Conservation (phyloP, 2,329 filamentous ascomycete genomes). For the Colletotrichum viniferum region DNA sequence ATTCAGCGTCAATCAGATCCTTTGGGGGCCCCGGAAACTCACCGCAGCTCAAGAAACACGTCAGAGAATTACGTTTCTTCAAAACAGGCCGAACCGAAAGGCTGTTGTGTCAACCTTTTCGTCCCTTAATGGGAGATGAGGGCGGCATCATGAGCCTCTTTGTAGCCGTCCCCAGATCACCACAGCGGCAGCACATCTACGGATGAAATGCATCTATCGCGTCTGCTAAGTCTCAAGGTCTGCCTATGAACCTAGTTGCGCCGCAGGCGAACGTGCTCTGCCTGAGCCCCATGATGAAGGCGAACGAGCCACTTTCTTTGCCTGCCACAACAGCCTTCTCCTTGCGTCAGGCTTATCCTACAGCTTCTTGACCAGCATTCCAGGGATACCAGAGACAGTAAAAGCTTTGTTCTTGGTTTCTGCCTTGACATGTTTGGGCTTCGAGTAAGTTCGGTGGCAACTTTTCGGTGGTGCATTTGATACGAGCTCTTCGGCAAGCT, state of each 20-base stretch:
- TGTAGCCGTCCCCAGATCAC: not conserved
- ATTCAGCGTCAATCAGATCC: not conserved
- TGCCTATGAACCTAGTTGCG: not conserved
- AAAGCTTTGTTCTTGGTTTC: not conserved
- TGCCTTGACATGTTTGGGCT: not conserved
- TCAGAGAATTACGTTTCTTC: accelerated
- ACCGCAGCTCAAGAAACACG: not conserved
- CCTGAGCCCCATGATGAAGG: not conserved
- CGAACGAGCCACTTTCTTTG: too few relatives aligned
- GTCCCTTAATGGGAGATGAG: too few relatives aligned
- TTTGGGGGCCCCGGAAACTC: not conserved
- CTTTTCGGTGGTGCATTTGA: not conserved
- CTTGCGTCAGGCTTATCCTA: too few relatives aligned
- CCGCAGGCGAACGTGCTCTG: not conserved
- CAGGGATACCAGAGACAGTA: not conserved
- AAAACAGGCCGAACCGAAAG: not conserved
- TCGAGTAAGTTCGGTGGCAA: not conserved
- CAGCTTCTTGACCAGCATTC: too few relatives aligned
- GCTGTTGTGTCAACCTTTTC: not conserved
- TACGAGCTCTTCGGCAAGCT: not conserved
- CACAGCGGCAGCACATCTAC: not conserved
- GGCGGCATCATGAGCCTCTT: too few relatives aligned
- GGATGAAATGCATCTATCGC: not conserved
- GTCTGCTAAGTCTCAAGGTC: not conserved
- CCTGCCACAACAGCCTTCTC: too few relatives aligned